phyloP scores from a whole-genome alignment of 1,284 basidiomycete genomes.

The Ganoderma meredithae region DNA sequence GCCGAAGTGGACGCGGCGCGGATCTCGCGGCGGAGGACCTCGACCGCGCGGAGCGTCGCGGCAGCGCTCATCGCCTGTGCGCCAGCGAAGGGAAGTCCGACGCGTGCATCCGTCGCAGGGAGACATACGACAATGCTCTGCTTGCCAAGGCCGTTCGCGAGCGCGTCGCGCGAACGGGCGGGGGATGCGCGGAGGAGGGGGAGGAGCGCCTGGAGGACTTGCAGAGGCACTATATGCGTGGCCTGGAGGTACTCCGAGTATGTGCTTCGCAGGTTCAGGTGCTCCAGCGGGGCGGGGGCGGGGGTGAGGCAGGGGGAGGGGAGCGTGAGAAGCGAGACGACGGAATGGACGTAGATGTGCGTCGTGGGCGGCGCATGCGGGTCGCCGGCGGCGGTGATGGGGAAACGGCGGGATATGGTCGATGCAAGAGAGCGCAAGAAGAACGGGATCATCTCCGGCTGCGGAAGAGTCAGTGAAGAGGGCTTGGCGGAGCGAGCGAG shows the following conservation, averaged over 20 bases:
- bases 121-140: slow-evolving; percentile 76
- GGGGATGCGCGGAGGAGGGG: slow-evolving; percentile 74
- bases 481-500: background rate
- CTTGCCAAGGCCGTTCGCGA: slow-evolving; percentile 50
- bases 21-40: slow-evolving; percentile 77
- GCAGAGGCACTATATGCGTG: slow-evolving; percentile 77
- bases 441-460: slow-evolving; percentile 74
- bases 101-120: slow-evolving; percentile 69
- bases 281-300: slow-evolving; percentile 68
- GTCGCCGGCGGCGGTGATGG: slow-evolving; percentile 77
- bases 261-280: slow-evolving; percentile 64
- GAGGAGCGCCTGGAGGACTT: slow-evolving; percentile 76
- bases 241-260: slow-evolving; percentile 75
- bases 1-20: slow-evolving; percentile 51
- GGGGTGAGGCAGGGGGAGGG: slow-evolving; percentile 46
- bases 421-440: slow-evolving; percentile 83
- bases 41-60: slow-evolving; percentile 69
- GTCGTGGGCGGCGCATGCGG: slow-evolving; percentile 71
- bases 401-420: slow-evolving; percentile 82
- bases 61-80: slow-evolving; percentile 77
- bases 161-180: slow-evolving; percentile 54
- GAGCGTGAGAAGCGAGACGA: slow-evolving; percentile 75
- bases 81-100: slow-evolving; percentile 74
- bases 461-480: slow-evolving; percentile 14
- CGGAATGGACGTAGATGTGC: slow-evolving; percentile 72